Base-by-base conservation (phyloP, 2,329 filamentous ascomycete species). In the Cladosporium sp. region DNA sequence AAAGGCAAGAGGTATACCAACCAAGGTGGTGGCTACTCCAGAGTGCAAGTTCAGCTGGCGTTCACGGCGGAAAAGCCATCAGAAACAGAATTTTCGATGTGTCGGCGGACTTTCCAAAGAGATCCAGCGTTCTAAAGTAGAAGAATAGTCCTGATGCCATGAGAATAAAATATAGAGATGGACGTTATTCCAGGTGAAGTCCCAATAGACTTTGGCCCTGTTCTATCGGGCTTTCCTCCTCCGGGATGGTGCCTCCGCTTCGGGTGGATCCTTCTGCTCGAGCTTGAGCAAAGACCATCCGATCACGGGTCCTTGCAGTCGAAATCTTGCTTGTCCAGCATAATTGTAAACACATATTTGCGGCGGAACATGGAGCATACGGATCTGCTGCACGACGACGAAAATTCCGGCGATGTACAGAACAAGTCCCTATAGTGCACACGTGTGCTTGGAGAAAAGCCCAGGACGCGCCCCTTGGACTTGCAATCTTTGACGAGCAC, bases 151-250 rank as follows among this genome's bases (percentile, higher is more conserved):
- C 35, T 7, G 28, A 17, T n/a, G 12, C 20, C 35, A 48, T n/a
- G 17, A 28, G 28, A 32, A 35, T 35, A 35, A 25, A 48, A 35
- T 45, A 28, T 24, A 28, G 24, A 28, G 42, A n/a, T 25, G 24
- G 7, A 45, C 25, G 15, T 12, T 39, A 6, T 34, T 12, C 20
- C 34, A 40, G 19, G 35, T 51, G 48, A 51, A 37, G 48, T 51
- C 48, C 35, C 22, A 35, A 51, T 51, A 39, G 48, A 51, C 48
- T 51, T 51, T 51, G 34, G 34, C 34, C 17, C 34, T 8, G 48
- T 4, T 34, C 28, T 22, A 22, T 51, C 22, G 28, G 35, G 19
- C 48, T 17, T 51, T 48, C 45, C 48, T 51, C 35, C 34, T 17
- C 20, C 22, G 35, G 48, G 35, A 51, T 51, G 48, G 35, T 39